These are phyloP conservation scores for Phytophthora agathidicida DNA, from an alignment of 352 stramenopile genomes.

Conservation along the genomic window DNA sequence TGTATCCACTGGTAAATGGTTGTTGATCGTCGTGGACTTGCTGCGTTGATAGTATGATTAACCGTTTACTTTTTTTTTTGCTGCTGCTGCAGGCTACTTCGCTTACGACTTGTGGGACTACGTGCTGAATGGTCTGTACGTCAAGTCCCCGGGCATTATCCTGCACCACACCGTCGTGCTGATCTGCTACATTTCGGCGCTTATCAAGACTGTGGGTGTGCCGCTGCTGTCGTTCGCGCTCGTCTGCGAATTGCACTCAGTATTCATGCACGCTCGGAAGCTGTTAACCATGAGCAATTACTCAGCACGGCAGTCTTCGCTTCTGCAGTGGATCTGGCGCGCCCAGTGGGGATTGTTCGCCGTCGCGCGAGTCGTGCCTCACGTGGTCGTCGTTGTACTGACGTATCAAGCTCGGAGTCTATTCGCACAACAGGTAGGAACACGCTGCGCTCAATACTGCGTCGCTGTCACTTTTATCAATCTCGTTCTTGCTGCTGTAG, in stretches of 20 bases:
- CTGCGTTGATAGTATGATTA: background rate
- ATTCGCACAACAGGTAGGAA: constrained; percentile 53
- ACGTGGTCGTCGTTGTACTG: constrained; percentile 48
- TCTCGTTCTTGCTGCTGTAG: constrained; percentile 17
- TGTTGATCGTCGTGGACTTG: background rate
- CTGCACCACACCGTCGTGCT: constrained; percentile 81
- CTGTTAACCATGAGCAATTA: constrained; percentile 73
- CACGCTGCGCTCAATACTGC: background rate
- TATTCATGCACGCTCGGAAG: constrained; percentile 80
- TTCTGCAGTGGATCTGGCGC: constrained; percentile 53
- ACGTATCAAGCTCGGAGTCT: constrained; percentile 47
- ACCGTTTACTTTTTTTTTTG: background rate
- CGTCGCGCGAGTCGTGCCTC: constrained; percentile 48
- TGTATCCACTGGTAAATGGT: constrained; percentile 59
- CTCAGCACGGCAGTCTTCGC: constrained; percentile 29
- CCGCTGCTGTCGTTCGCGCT: constrained; percentile 75
- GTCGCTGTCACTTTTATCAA: background rate
- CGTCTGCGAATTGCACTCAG: constrained; percentile 79
- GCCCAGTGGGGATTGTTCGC: constrained; percentile 67
- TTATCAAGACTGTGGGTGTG: constrained; percentile 75
- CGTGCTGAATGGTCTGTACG: constrained; percentile 70
- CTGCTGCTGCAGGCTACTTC: constrained; percentile 61
- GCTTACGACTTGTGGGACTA: constrained; percentile 86
- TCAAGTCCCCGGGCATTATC: constrained; percentile 74
- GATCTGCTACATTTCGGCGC: constrained; percentile 79